Evolutionary conservation across 192 early-diverging fungal species (phyloP), one percentile per base, ranked within the genome.

Genomic region (Phlyctochytrium arcticum): DNA sequence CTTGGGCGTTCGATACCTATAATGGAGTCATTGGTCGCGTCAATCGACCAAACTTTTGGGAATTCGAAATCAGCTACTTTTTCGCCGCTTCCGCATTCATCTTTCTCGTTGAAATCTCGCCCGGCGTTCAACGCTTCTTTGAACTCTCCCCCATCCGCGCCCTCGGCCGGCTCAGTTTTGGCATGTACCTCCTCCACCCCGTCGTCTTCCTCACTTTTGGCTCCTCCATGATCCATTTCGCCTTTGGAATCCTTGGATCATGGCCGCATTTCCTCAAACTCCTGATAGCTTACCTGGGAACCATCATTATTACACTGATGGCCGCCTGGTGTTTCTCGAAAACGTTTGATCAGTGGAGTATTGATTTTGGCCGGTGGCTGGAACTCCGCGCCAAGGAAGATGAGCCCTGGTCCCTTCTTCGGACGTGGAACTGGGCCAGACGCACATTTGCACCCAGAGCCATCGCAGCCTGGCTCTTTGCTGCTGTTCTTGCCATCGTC

Each of bases 91-190:
- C 30, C 49, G 26, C 48, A 24, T 34, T 63, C 4, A 23, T 53
- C 10, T 26, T 54, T 4, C 49, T 63, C 26, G 9, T 65, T 21
- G 62, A 65, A 56, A 21, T 65, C 36, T 55, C 51, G 17, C 62
- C 62, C 21, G 31, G 24, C 8, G 10, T 65, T 12, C 62, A 65
- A 26, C 34, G 54, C 2, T 12, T 65, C 0, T 56, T 65, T 44
- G 32, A 33, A 21, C 35, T 29, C 21, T 15, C 4, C 9, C 54
- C 62, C 4, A 29, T 65, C 21, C 8, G 19, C 21, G 54, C 55
- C 31, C 32, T 65, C 9, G 62, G 62, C 33, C 54, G 49, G 27
- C 24, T 65, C 53, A 56, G 51, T 12, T 65, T 65, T 31, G 54
- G 50, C 7, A 27, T 56, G 19, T 65, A 65, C 31, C 50, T 65